A percentile compares a stretch with the other conserved stretches of the same genome.
phyloP scores from a whole-genome alignment of 495 filamentous ascomycete species.

The Aspergillus panamensis region DNA sequence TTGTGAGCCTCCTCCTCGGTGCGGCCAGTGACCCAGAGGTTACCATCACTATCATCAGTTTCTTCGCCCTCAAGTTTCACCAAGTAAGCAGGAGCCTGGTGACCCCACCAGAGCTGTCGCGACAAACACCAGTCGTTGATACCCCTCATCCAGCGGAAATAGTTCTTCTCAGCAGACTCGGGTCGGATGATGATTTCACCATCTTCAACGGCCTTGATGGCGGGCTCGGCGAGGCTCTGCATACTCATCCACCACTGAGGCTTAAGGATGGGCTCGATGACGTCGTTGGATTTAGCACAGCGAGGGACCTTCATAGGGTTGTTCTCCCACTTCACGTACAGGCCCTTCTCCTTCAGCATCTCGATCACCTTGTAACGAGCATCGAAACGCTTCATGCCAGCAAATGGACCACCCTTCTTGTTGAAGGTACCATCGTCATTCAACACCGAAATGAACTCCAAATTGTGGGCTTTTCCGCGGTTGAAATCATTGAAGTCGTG shows the following conservation, averaged over 20 bases:
- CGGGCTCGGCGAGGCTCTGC: constrained; percentile 55
- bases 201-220: constrained; percentile 62
- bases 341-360: constrained; percentile 63
- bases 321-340: constrained; percentile 74
- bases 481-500: constrained; percentile 78
- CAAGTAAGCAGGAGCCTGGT: constrained; percentile 72
- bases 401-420: constrained; percentile 56
- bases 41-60: constrained; percentile 48
- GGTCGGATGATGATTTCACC: constrained; percentile 69
- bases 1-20: constrained; percentile 60
- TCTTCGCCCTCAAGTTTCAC: constrained; percentile 65
- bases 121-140: constrained; percentile 83
- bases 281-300: constrained; percentile 70
- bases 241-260: constrained; percentile 78
- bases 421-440: constrained; percentile 64
- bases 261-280: constrained; percentile 77
- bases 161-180: constrained; percentile 65
- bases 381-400: constrained; percentile 72
- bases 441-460: constrained; percentile 49
- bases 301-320: constrained; percentile 79
- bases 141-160: constrained; percentile 67
- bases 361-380: constrained; percentile 67
- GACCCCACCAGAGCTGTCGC: constrained; percentile 83
- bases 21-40: constrained; percentile 65
- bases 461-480: constrained; percentile 63